Percentiles rank a stretch among this genome's conserved stretches.
Evolutionary conservation across 176 grass and related monocot genomes (phyloP).

Genomic region (Urochloa ruziziensis): DNA sequence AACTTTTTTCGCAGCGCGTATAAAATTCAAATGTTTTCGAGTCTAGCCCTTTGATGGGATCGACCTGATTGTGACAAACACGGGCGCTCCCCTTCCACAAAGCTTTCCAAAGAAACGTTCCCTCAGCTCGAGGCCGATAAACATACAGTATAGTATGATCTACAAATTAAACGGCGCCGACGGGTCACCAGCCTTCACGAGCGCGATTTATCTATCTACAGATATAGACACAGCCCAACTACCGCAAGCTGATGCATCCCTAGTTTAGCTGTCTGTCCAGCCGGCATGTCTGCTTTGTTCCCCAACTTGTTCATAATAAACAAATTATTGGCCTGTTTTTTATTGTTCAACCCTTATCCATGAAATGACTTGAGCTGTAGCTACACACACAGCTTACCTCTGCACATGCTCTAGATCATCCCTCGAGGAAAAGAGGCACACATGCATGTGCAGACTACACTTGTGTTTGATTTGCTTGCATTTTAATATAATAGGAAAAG

Average conservation of each 20-base stretch:
- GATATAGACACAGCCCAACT: background rate
- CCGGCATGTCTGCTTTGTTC: conserved; percentile 2
- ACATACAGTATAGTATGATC: background rate
- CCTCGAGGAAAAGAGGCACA: background rate
- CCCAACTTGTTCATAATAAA: background rate
- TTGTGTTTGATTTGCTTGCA: background rate
- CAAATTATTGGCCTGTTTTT: background rate
- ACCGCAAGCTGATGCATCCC: conserved; percentile 11
- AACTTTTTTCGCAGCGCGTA: background rate
- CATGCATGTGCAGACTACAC: background rate
- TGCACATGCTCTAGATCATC: background rate
- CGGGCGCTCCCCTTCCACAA: background rate
- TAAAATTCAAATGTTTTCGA: background rate
- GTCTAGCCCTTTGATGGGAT: background rate
- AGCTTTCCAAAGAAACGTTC: background rate
- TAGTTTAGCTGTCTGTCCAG: background rate
- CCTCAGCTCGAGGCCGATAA: background rate
- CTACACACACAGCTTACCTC: background rate
- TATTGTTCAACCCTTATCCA: background rate
- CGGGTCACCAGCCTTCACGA: conserved; percentile 15
- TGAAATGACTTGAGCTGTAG: background rate
- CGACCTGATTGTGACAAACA: conserved; percentile 3
- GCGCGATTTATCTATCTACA: background rate
- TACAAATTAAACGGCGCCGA: conserved; percentile 15
- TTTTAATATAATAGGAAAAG: background rate